These are phyloP conservation scores for Acer yangbiense DNA, from an alignment of 345 rosid species.

Conservation along the genomic window DNA sequence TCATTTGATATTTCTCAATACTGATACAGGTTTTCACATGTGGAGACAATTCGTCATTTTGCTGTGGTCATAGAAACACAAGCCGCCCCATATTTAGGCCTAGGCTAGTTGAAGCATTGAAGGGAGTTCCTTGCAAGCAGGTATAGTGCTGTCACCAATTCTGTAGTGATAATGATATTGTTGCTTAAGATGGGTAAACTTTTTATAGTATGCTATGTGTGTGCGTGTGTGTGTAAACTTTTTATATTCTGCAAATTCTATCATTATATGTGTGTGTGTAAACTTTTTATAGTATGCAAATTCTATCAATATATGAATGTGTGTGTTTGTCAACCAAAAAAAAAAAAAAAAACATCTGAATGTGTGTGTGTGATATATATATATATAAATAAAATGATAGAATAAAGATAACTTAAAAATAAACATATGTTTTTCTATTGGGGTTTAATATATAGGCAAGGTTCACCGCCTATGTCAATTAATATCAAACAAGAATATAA, in stretches of 20 bases:
- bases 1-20: constrained; percentile 3
- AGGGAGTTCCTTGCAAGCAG: constrained; percentile 86
- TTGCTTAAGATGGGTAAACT: not conserved
- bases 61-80: constrained; percentile 81
- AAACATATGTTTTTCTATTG: no score
- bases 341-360: no score
- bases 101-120: constrained; percentile 80
- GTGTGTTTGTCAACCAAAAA: no score
- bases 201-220: no score
- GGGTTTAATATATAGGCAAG: no score
- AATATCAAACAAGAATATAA: no score
- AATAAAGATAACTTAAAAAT: no score
- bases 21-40: constrained; percentile 83
- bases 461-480: no score
- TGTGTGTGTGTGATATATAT: no score
- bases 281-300: not conserved
- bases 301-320: not conserved
- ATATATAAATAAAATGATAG: no score
- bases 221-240: no score
- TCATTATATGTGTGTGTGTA: not conserved
- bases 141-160: constrained; percentile 31
- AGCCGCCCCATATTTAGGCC: constrained; percentile 83
- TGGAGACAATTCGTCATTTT: constrained; percentile 91
- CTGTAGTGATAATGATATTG: not conserved
- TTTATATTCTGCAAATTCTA: not conserved